These are phyloP conservation scores for Hyparrhenia diplandra DNA, from an alignment of 176 grass and related monocot genomes.

Conservation along the genomic window DNA sequence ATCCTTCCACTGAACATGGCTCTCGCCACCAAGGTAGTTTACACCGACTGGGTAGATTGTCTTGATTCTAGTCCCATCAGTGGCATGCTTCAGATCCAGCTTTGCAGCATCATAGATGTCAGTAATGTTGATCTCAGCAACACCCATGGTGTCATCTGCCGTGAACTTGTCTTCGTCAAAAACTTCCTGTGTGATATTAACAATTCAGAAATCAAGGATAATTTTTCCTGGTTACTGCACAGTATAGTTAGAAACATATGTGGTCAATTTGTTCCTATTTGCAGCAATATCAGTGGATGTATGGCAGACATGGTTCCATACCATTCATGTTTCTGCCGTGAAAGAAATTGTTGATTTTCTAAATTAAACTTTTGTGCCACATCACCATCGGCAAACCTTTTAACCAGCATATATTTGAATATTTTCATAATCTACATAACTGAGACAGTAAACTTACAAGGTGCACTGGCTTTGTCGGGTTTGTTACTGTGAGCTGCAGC, in stretches of 20 bases:
- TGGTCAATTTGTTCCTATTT: background rate
- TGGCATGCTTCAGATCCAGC: conserved; percentile 46
- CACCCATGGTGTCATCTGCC: conserved; percentile 71
- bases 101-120: conserved; percentile 58
- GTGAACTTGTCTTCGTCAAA: conserved; percentile 85
- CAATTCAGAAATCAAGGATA: background rate
- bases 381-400: too few species aligned
- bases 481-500: conserved; percentile 55
- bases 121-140: conserved; percentile 47
- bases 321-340: background rate
- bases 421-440: background rate
- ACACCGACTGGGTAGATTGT: conserved; percentile 49
- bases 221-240: background rate
- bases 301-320: background rate
- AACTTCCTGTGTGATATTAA: conserved; percentile 51
- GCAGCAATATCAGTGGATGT: background rate
- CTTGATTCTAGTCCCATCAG: conserved; percentile 43
- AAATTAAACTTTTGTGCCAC: too few species aligned
- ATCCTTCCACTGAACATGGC: conserved; percentile 59
- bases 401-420: too few species aligned
- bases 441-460: conserved; percentile 53
- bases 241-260: background rate
- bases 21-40: conserved; percentile 68
- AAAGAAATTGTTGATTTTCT: too few species aligned
- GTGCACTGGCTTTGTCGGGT: conserved; percentile 50